Evolutionary conservation across 73 alveolate species (phyloP), one percentile per base, ranked within the genome.

Genomic region (Paramecium biaurelia): DNA sequence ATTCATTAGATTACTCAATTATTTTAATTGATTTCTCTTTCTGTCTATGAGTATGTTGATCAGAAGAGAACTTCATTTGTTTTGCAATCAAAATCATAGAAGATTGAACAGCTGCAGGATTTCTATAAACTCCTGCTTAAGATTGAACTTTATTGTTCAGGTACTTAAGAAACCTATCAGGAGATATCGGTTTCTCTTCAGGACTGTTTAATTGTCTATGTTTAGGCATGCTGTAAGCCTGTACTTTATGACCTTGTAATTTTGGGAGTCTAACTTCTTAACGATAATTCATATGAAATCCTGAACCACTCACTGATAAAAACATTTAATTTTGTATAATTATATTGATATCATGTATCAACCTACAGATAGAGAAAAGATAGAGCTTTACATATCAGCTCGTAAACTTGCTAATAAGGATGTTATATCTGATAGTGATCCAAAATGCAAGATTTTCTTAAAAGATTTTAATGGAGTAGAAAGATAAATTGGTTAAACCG

Each of bases 351-450:
- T 72, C 20, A 72, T 72, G 56, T 72, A 72, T 35, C 58, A 72
- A 72, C 58, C 24, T 21, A 11, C 45, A 5, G 90, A 79, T 24
- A 79, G 90, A 45, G 90, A 89, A 9, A 96, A 93, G 57, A 92
- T 95, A 24, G 97, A 95, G 18, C 93, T 96, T 4, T 89, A 67
- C 76, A 89, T 95, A 6, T 95, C 96, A 15, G 74, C 96, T 21
- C 43, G 97, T 26, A 86, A 76, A 1, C 85, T 96, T 23, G 70
- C 72, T 59, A 94, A 96, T 67, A 59, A 88, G 7, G 99, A 96
- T 67, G 85, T 86, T 1, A 56, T 95, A 57, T 85, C 96, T 23
- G 92, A 93, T 43, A 93, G 96, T 41, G 98, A 96, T 85, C 99
- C 99, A 24, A 85, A 15, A 57, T 79, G 76, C 70, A 88, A 72